Evolutionary conservation across 2,329 filamentous ascomycete genomes (phyloP), one percentile per base, ranked within the genome.

Genomic region (Nothomitra cinnamomea): DNA sequence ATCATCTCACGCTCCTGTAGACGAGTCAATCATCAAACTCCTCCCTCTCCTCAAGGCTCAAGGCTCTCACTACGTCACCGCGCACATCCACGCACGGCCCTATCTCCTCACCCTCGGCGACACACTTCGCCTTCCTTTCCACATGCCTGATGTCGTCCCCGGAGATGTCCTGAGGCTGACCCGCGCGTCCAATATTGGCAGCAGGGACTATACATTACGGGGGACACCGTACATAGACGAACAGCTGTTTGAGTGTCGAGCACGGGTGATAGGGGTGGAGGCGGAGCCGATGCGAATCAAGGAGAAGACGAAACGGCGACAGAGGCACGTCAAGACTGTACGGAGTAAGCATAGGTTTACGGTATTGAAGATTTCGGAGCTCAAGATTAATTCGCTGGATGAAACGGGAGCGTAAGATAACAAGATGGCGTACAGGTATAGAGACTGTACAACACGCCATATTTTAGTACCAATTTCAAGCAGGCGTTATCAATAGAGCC

Each of bases 311-410:
- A 83, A 83, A 67, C 72, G 86, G 63, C 76, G 83, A 64, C 73
- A 78, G 61, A 69, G 79, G 58, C 75, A 78, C 64, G 76, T 78
- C 51, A 87, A 81, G 72, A 79, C 77, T 56, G 83, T 92, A 8
- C 83, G 76, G 71, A 95, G 87, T 73, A 95, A 98, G 77, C 87
- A 94, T 65, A 76, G 79, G 62, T 95, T 85, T 68, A 98, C 92
- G 2, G 78, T 95, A 21, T 64, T 98, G 68, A 77, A 82, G 63
- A 84, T 98, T 58, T 83, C 84, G 64, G 86, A 96, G 69, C 65
- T 96, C 58, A 82, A 77, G 64, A 74, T 94, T 3, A 77, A 73
- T 67, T 70, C 61, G 21, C 57, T 66, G 50, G 70, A 69, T 50
- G 69, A 72, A 51, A 62, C 72, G 52, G 67, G 68, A 57, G 41